These are phyloP conservation scores for Aspergillus homomorphus DNA, from an alignment of 495 filamentous ascomycete genomes.

Conservation along the genomic window DNA sequence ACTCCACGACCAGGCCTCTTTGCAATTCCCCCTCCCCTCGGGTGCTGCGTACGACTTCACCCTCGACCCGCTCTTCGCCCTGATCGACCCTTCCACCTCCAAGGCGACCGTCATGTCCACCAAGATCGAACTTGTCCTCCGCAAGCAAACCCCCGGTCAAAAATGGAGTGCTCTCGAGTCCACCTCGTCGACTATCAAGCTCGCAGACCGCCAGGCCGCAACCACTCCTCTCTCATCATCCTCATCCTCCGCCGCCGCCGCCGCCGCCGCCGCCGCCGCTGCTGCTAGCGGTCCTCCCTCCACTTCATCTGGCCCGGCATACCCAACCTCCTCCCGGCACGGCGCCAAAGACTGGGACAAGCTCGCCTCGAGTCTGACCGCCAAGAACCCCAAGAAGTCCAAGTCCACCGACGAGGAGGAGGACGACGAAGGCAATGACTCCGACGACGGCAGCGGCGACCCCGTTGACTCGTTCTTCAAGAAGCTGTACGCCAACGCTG, in stretches of 20 bases:
- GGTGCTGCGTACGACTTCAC: slow-evolving; percentile 62
- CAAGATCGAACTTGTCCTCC: slow-evolving; percentile 80
- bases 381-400: slow-evolving; percentile 36
- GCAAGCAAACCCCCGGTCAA: slow-evolving; percentile 60
- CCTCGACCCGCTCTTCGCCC: slow-evolving; percentile 66
- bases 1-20: slow-evolving; percentile 42
- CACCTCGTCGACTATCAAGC: slow-evolving; percentile 30
- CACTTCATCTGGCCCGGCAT: slow-evolving; percentile 51
- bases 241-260: background rate
- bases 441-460: slow-evolving; percentile 62
- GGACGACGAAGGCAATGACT: slow-evolving; percentile 42
- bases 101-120: slow-evolving; percentile 65
- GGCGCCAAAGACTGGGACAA: slow-evolving; percentile 95
- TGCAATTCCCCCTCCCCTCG: slow-evolving; percentile 65
- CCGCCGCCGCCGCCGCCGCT: background rate
- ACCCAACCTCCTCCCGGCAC: slow-evolving; percentile 82
- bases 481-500: slow-evolving; percentile 75
- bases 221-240: background rate
- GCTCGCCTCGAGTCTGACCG: slow-evolving; percentile 55
- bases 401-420: slow-evolving; percentile 15
- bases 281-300: slow-evolving; percentile 15
- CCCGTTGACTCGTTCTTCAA: slow-evolving; percentile 90
- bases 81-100: slow-evolving; percentile 58
- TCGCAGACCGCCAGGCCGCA: slow-evolving; percentile 27
- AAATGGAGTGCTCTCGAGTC: slow-evolving; percentile 77